Evolutionary conservation across 768 basidiomycete genomes (phyloP), one percentile per base, ranked within the genome.

Genomic region (Leccinum obscurum): DNA sequence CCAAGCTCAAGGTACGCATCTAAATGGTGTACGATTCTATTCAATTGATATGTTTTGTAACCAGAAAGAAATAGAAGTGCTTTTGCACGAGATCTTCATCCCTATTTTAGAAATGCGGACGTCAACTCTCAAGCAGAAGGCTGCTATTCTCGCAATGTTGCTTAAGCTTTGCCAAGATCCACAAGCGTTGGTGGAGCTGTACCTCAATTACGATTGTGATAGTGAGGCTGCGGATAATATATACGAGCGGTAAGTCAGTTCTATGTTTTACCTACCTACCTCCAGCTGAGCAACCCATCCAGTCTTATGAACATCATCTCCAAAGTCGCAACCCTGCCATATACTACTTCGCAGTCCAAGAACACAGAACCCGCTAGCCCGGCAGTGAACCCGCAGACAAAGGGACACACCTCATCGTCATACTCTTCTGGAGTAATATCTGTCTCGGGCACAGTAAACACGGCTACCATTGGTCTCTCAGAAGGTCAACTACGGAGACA

Each of bases 141-240:
- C 89, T 3, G 86, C 93, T 53, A 92, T 98, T 56, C 80, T 98
- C 55, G 88, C 85, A 44, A 95, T 97, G 89, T 73, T 96, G 32
- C 85, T 85, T 17, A 85, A 91, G 46, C 77, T 99, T 15, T 95
- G 92, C 68, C 92, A 96, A 72, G 97, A 98, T 69, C 95, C 97
- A 2, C 97, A 98, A 73, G 95, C 96, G 9, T 80, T 99, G 20
- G 97, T 99, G 32, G 97, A 99, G 74, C 87, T 98, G 59, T 99
- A 98, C 77, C 87, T 99, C 72, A 99, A 99, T 74, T 99, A 99
- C 70, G 97, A 99, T 70, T 99, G 97, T 72, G 97, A 99, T 70
- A 85, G 93, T 60, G 89, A 93, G 60, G 93, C 96, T 4, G 84
- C 84, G 10, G 96, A 97, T 69, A 98, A 99, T 76, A 95, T 98